Evolutionary conservation across 2,329 filamentous ascomycete genomes (phyloP), one percentile per base, ranked within the genome.

Genomic region (Xylaria sp.): DNA sequence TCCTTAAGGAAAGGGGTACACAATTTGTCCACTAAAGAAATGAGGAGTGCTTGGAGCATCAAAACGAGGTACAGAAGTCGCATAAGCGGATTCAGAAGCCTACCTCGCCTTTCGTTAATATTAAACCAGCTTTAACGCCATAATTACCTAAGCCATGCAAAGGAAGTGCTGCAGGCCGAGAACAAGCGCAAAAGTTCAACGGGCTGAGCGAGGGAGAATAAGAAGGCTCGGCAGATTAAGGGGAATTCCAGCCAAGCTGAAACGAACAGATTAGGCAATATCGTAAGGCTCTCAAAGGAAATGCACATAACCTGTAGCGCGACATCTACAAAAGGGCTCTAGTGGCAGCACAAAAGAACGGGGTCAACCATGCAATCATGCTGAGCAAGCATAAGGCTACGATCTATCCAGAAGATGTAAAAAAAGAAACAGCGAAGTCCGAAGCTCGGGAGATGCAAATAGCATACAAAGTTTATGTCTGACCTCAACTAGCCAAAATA

Each of bases 201-300:
- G 5, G 0, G 25, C 2, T 5, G 48, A 58, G 23, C 55, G 41
- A 25, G 52, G 25, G 18, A 66, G 55, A 28, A 5, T 48, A 7
- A 44, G 58, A 28, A 61, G 15, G 13, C n/a, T 54, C n/a, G 63
- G 62, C 20, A 56, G 51, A 25, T 31, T 62, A 9, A 25, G 18
- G 20, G 56, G 52, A 46, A 57, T 34, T 31, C 52, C 52, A 3
- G 41, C 37, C 3, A 41, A 39, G 7, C 55, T 44, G 23, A 69
- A 65, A 39, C 25, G 39, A 65, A 62, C 57, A 62, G n/a, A 50
- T 37, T 8, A 9, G 57, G 25, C 56, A 62, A 60, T 41, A 57
- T 20, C 37, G n/a, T 7, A 41, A 57, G 39, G 37, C 8, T 9
- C 31, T 65, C 18, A 41, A 57, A 56, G 54, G 59, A 10, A 69